Evolutionary conservation across 2,329 filamentous ascomycete species (phyloP), one percentile per base, ranked within the genome.

Genomic region (Exophiala spinifera): DNA sequence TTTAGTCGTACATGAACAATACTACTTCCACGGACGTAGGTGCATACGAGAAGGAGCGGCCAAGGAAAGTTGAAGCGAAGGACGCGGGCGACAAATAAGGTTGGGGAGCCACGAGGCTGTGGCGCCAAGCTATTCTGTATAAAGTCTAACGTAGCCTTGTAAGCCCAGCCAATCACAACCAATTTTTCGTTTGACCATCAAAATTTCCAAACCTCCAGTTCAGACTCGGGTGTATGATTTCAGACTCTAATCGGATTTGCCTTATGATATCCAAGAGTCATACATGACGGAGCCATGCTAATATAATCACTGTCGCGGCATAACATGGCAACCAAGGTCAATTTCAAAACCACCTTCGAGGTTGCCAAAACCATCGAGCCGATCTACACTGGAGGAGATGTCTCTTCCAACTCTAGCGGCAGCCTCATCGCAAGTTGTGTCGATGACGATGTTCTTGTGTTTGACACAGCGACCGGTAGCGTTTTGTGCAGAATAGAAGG

Each of bases 371-470:
- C 90, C 45, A 88, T 99, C 52, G 88, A 91, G 65, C 94, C 94
- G 17, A 92, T 97, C 46, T 96, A 94, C 69, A 96, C 92, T 1
- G 94, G 94, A 51, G 94, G 94, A 40, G 87, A 88, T 61, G 85
- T 95, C 55, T 85, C 89, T 25, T 81, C 97, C 57, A 90, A 92
- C 76, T 82, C 85, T 70, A 83, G 84, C 73, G 91, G 91, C 48
- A 83, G 83, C 65, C 83, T 97, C 60, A 79, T 99, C 51, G 92
- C 91, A 40, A 91, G 91, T 20, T 91, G 88, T 33, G 76, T 97
- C n/a, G 91, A 89, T 33, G 94, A 99, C 70, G 90, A 96, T 81
- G 91, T 85, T 15, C 76, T 97, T 50, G 77, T 99, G 63, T 94
- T 92, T 20, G 85, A 96, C 72, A 79, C 95, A 61, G 81, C 85